These are phyloP conservation scores for Dryadomyces quercivorus DNA, from an alignment of 2,329 filamentous ascomycete genomes.

Conservation along the genomic window DNA sequence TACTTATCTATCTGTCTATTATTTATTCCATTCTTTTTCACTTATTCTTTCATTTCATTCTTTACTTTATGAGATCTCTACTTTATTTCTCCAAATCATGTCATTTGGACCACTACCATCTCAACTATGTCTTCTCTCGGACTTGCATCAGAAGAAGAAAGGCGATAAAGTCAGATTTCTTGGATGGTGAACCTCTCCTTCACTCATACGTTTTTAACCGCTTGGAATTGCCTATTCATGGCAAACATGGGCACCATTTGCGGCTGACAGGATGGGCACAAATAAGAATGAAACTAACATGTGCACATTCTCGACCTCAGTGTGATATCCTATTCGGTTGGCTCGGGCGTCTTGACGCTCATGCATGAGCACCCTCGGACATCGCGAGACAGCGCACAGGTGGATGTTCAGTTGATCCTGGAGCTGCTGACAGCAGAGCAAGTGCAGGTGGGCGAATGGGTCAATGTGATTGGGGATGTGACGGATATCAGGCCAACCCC, in stretches of 20 bases:
- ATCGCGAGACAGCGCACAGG: conserved; percentile 36
- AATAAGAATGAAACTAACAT: neutral
- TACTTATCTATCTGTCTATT: neutral
- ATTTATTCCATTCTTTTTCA: neutral
- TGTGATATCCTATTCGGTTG: conserved; percentile 36
- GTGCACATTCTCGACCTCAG: conserved; percentile 18
- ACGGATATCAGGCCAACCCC: conserved; percentile 17
- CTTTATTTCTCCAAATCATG: conserved; percentile 22
- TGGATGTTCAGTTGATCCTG: conserved; percentile 63
- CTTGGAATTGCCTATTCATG: neutral
- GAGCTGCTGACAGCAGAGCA: conserved; percentile 50
- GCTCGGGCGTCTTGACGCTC: conserved; percentile 50
- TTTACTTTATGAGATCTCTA: neutral
- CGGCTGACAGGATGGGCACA: too few species aligned
- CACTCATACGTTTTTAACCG: too few species aligned
- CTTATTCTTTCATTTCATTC: neutral
- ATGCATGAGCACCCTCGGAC: conserved; percentile 50
- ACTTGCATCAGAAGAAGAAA: conserved; percentile 36
- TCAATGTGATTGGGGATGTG: conserved; percentile 80
- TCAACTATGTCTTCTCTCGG: conserved; percentile 50
- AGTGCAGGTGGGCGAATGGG: conserved; percentile 66
- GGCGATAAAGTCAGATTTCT: conserved; percentile 82
- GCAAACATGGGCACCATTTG: neutral
- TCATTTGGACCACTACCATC: conserved; percentile 51
- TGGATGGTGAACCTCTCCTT: conserved; percentile 58